Evolutionary conservation across 2,329 filamentous ascomycete species (phyloP).

Genomic region (Ophiocordyceps polyrhachis-furcata): DNA sequence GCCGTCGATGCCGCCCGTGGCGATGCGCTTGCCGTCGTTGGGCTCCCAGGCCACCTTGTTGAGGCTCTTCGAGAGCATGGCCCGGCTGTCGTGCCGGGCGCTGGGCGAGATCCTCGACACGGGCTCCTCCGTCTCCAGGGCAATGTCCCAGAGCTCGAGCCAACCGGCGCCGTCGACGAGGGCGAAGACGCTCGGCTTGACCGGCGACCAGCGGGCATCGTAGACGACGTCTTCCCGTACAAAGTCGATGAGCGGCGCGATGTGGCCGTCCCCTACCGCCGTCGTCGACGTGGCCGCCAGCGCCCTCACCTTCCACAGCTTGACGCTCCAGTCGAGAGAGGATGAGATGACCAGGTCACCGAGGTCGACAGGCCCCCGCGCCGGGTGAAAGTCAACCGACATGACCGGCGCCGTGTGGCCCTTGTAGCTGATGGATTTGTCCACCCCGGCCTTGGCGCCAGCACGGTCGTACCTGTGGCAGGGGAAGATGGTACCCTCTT

Average conservation of each 20-base stretch:
- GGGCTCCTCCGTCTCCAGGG: conserved; percentile 80
- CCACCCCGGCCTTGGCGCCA: conserved; percentile 89
- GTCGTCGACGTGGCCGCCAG: conserved; percentile 53
- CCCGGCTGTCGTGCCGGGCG: conserved; percentile 41
- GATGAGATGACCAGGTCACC: conserved; percentile 87
- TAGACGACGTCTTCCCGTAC: conserved; percentile 93
- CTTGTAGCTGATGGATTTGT: conserved; percentile 70
- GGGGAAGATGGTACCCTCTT: conserved; percentile 91
- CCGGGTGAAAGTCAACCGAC: conserved; percentile 89
- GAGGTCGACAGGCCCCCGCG: conserved; percentile 78
- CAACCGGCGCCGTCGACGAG: conserved; percentile 84
- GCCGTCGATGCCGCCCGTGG: conserved; percentile 82
- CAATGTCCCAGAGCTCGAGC: conserved; percentile 90
- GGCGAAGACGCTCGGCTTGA: conserved; percentile 86
- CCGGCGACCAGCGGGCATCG: conserved; percentile 85
- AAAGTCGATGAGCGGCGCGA: conserved; percentile 71
- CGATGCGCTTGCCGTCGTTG: conserved; percentile 68
- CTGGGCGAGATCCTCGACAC: conserved; percentile 63
- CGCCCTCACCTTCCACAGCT: conserved; percentile 84
- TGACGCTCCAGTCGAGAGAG: conserved; percentile 91
- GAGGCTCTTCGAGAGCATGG: conserved; percentile 64
- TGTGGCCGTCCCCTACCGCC: conserved; percentile 29
- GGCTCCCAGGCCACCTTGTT: conserved; percentile 94
- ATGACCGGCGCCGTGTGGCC: conserved; percentile 90
- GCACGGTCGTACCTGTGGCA: conserved; percentile 96